A percentile compares a stretch with the other conserved stretches of the same genome.
Evolutionary conservation across 305 asterid species (phyloP).

Genomic region (Solanum aculeatissimum): DNA sequence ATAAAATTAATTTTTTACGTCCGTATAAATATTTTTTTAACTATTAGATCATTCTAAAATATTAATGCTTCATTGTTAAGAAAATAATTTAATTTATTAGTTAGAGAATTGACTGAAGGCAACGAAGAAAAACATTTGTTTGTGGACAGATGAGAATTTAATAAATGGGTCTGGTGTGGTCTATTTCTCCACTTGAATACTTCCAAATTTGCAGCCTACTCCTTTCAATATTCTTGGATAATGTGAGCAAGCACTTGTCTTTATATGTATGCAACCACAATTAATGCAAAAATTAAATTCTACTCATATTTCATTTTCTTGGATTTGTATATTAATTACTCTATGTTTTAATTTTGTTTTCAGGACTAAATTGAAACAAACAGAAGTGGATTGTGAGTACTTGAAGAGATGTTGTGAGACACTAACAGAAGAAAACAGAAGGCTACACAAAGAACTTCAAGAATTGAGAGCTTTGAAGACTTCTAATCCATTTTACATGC

Average conservation of each 20-base stretch:
- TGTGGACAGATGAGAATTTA: background rate
- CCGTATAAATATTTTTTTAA: background rate
- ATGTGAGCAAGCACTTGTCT: background rate
- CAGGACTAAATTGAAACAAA: constrained; percentile 88
- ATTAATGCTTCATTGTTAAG: background rate
- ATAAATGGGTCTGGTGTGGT: background rate
- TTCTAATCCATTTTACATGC: constrained; percentile 65
- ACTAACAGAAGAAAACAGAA: constrained; percentile 57
- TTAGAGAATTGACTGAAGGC: background rate
- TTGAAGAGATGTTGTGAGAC: constrained; percentile 70
- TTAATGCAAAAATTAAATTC: background rate
- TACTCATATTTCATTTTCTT: background rate
- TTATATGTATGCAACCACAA: background rate
- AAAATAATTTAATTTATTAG: background rate
- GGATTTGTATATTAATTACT: too few species aligned
- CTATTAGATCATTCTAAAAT: background rate
- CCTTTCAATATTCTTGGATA: background rate
- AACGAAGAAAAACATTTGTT: background rate
- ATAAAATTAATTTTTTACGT: too few species aligned
- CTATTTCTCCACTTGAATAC: background rate
- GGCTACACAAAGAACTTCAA: constrained; percentile 64
- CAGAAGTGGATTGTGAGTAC: constrained; percentile 84
- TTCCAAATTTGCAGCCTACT: background rate
- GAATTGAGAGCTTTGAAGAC: constrained; percentile 67
- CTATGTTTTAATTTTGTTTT: background rate